Evolutionary conservation across 2,329 filamentous ascomycete genomes (phyloP).

Genomic region (Botryotinia globosa): DNA sequence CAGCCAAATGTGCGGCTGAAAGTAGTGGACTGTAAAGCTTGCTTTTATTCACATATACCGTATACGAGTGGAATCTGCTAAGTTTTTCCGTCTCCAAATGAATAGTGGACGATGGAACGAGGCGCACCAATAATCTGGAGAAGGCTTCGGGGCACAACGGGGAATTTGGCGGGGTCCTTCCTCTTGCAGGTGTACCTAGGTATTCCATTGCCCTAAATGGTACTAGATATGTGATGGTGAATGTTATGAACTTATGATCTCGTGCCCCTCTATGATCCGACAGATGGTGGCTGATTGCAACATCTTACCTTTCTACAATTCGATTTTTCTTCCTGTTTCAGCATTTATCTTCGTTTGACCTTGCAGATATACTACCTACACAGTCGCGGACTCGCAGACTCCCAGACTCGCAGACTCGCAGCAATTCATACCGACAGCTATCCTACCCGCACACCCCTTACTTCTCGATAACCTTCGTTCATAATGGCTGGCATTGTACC

Average conservation of each 20-base stretch:
- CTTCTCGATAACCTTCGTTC: slow-evolving; percentile 7
- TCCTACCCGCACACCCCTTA: slow-evolving; percentile 20
- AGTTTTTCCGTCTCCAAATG: slow-evolving; percentile 9
- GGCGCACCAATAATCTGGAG: slow-evolving; percentile 17
- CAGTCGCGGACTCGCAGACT: background rate
- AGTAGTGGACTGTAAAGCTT: background rate
- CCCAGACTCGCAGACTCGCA: background rate
- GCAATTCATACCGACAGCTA: slow-evolving; percentile 16
- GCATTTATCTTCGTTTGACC: background rate
- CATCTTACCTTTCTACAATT: background rate
- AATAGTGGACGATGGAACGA: slow-evolving; percentile 11
- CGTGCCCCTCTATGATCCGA: slow-evolving; percentile 4
- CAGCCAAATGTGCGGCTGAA: background rate
- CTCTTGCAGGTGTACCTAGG: slow-evolving; percentile 11
- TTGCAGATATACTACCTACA: background rate
- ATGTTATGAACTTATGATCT: slow-evolving; percentile 13
- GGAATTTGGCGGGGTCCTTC: slow-evolving; percentile 12
- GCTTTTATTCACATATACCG: background rate
- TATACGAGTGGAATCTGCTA: background rate
- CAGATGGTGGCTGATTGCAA: background rate
- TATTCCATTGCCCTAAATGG: slow-evolving; percentile 11
- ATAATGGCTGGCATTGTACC: slow-evolving; percentile 64
- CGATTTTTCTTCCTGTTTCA: background rate
- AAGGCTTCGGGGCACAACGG: slow-evolving; percentile 10
- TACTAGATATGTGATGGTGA: background rate